These are phyloP conservation scores for Colletotrichum sansevieriae DNA, from an alignment of 2,329 filamentous ascomycete species.

Conservation along the genomic window DNA sequence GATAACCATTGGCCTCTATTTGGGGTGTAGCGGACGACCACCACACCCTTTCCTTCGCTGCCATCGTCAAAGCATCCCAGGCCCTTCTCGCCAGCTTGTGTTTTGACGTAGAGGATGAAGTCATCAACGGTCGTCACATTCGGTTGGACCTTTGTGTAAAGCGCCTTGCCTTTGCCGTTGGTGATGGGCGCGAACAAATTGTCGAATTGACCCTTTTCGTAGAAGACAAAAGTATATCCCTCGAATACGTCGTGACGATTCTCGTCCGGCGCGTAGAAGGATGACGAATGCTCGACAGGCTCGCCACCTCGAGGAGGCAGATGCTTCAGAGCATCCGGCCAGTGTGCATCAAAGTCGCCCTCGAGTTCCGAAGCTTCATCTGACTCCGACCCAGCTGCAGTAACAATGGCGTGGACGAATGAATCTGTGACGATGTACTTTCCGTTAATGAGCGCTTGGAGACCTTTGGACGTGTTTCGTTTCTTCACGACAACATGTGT, in stretches of 20 bases:
- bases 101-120: constrained; percentile 82
- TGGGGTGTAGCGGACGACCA: constrained; percentile 80
- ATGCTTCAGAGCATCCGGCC: constrained; percentile 80
- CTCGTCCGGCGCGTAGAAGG: constrained; percentile 79
- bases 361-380: constrained; percentile 73
- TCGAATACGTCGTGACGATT: constrained; percentile 80
- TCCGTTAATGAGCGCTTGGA: constrained; percentile 88
- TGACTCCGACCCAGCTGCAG: constrained; percentile 67
- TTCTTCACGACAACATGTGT: constrained; percentile 93
- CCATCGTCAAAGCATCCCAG: constrained; percentile 73
- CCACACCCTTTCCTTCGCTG: constrained; percentile 76
- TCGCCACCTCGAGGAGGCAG: constrained; percentile 83
- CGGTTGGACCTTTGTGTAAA: constrained; percentile 73
- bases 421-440: constrained; percentile 80
- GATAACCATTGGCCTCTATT: constrained; percentile 65
- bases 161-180: constrained; percentile 84
- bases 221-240: constrained; percentile 90
- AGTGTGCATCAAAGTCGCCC: constrained; percentile 80
- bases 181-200: constrained; percentile 81
- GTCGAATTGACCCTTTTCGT: constrained; percentile 80
- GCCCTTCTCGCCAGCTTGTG: constrained; percentile 80
- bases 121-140: constrained; percentile 78
- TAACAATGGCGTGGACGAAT: constrained; percentile 80
- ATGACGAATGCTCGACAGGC: constrained; percentile 74
- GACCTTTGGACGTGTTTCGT: constrained; percentile 87